Base-by-base conservation (phyloP, 1,139 yeast genomes). In the Saccharomyces hybrid region DNA sequence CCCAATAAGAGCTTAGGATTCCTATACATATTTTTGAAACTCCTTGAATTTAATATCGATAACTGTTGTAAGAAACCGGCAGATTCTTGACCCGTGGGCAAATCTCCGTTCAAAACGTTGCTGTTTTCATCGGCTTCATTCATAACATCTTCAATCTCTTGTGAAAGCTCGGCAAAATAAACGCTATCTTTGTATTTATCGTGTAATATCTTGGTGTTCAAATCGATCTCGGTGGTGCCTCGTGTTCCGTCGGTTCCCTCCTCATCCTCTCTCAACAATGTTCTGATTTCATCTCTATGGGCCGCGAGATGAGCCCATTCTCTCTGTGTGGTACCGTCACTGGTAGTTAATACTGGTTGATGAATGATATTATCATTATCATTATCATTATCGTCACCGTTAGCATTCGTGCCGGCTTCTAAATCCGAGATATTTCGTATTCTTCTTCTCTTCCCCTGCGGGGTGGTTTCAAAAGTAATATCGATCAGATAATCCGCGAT, bases 401-500 rank as follows among this genome's bases (percentile, higher is more conserved):
- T 47, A 16, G 44, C 42, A 21, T 34, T 27, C 12, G 19, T 31
- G 47, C 51, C 52, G n/a, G 62, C 57, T 42, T 62, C 64, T 5
- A 63, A 16, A 16, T 38, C 44, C 7, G 44, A 38, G 19, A 38
- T 38, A 24, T 38, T 38, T 16, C 44, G 9, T 24, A 47, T 62
- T 65, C 28, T 55, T 49, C 44, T 50, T 28, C 46, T 57, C 38
- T 38, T 52, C 42, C 55, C 61, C 46, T 59, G 63, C 16, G 38
- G 44, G 60, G 78, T 82, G 24, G 44, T 9, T 59, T 81, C 84
- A 69, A 90, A 88, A 0, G 97, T 90, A 42, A 93, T 80, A 69
- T 93, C 99, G 60, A 93, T 87, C 68, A 93, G 76, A 65, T 84
- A 93, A 68, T 93, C 99, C 2, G 98, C 99, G 63, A 93, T 82